A percentile compares a stretch with the other conserved stretches of the same genome.
Conservation (phyloP, 192 early-diverging fungal species). For the Gryganskiella cystojenkinii region DNA sequence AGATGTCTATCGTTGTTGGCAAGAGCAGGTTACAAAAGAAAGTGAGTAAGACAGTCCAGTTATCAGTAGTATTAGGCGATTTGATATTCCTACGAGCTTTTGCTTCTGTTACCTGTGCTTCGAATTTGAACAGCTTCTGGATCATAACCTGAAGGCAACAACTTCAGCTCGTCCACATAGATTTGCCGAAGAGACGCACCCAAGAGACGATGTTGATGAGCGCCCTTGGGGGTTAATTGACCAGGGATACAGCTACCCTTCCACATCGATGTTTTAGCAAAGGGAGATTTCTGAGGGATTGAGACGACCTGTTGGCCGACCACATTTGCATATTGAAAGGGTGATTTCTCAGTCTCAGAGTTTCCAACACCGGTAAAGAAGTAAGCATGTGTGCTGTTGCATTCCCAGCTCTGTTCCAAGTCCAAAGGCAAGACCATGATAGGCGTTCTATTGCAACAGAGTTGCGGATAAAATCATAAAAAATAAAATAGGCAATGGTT, state of each 20-base stretch:
- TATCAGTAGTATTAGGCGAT: background rate
- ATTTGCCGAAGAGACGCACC: conserved; percentile 45
- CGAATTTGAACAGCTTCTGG: conserved; percentile 24
- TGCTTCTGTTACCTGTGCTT: conserved; percentile 30
- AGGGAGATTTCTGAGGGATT: conserved; percentile 32
- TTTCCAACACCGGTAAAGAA: conserved; percentile 25
- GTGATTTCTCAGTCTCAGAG: conserved; percentile 12
- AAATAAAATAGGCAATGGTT: background rate
- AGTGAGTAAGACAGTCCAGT: background rate
- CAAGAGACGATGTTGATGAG: conserved; percentile 44
- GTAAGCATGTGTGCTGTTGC: conserved; percentile 29
- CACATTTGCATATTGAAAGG: conserved; percentile 30
- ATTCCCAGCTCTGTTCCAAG: conserved; percentile 32
- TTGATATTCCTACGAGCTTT: background rate
- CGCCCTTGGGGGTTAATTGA: conserved; percentile 40
- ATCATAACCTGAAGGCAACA: conserved; percentile 23
- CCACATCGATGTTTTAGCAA: conserved; percentile 31
- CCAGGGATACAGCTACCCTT: conserved; percentile 39
- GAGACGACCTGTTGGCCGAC: conserved; percentile 37
- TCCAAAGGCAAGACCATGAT: conserved; percentile 26
- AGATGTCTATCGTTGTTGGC: conserved; percentile 15
- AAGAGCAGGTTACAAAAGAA: background rate
- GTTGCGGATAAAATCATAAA: background rate
- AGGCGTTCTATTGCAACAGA: conserved; percentile 24
- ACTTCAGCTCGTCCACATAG: conserved; percentile 31